A percentile compares a stretch with the other conserved stretches of the same genome.
phyloP scores from a whole-genome alignment of 805 yeast species.

The Monosporozyma aquatica region DNA sequence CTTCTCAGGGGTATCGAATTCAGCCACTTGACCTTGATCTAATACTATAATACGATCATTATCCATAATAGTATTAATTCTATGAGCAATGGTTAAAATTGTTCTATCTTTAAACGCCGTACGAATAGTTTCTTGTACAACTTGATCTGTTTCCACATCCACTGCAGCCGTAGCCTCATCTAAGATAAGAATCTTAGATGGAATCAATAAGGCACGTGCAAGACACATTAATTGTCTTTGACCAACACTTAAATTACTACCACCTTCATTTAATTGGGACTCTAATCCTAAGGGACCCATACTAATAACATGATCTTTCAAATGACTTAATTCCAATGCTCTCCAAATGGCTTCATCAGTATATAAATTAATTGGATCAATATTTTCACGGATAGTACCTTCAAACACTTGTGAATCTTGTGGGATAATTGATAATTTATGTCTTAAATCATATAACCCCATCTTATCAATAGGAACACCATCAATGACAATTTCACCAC shows the following conservation, averaged over 20 bases:
- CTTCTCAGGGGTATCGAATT: slow-evolving; percentile 62
- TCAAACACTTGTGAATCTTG: slow-evolving; percentile 90
- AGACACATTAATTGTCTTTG: slow-evolving; percentile 76
- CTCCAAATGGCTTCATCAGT: slow-evolving; percentile 78
- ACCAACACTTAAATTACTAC: slow-evolving; percentile 64
- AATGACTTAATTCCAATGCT: slow-evolving; percentile 68
- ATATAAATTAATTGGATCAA: slow-evolving; percentile 69
- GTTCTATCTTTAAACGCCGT: slow-evolving; percentile 67
- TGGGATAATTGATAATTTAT: slow-evolving; percentile 75
- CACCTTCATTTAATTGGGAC: slow-evolving; percentile 55
- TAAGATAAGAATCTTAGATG: slow-evolving; percentile 54
- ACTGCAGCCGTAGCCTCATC: slow-evolving; percentile 90
- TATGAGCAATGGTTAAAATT: slow-evolving; percentile 75
- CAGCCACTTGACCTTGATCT: slow-evolving; percentile 67
- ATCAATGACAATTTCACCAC: slow-evolving; percentile 67
- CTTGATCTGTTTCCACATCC: slow-evolving; percentile 74
- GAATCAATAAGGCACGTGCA: slow-evolving; percentile 65
- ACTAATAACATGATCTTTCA: slow-evolving; percentile 51
- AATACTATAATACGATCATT: slow-evolving; percentile 69
- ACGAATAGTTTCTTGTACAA: slow-evolving; percentile 71
- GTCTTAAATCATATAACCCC: slow-evolving; percentile 73
- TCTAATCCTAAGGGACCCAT: slow-evolving; percentile 46
- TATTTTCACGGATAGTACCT: slow-evolving; percentile 75
- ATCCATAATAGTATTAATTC: slow-evolving; percentile 75
- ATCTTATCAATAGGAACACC: slow-evolving; percentile 53